Evolutionary conservation across 768 basidiomycete genomes (phyloP).

Genomic region (Podaxis mareebaensis): DNA sequence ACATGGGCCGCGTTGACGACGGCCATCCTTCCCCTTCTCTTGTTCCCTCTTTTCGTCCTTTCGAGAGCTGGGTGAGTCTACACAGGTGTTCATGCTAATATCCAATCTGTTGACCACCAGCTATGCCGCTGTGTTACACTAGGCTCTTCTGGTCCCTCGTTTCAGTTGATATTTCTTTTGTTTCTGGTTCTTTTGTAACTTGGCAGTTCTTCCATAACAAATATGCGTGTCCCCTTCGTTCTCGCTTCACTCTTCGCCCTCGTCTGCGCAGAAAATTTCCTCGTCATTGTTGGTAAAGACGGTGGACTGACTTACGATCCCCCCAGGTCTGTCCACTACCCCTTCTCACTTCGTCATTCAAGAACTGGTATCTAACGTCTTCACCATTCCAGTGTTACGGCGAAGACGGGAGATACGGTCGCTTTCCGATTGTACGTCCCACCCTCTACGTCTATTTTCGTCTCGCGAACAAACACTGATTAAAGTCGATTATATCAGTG

Average conservation of each 20-base stretch:
- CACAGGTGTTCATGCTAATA: slow-evolving; percentile 15
- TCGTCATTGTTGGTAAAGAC: slow-evolving; percentile 34
- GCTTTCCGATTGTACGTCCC: slow-evolving; percentile 45
- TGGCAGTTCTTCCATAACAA: neutral
- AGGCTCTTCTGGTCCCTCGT: slow-evolving; percentile 15
- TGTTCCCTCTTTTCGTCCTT: slow-evolving; percentile 16
- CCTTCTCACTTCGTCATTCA: neutral
- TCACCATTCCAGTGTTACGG: slow-evolving; percentile 29
- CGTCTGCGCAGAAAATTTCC: slow-evolving; percentile 30
- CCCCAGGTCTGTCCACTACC: slow-evolving; percentile 20
- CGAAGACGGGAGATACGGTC: slow-evolving; percentile 38
- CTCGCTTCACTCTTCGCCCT: slow-evolving; percentile 27
- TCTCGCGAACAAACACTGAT: neutral
- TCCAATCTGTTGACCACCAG: neutral
- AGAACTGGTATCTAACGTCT: neutral
- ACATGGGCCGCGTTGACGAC: neutral
- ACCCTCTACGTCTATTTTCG: neutral
- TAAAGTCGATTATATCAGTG: slow-evolving; percentile 22
- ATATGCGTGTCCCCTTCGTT: slow-evolving; percentile 26
- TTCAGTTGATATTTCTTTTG: slow-evolving; percentile 13
- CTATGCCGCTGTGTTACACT: neutral
- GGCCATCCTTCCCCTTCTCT: slow-evolving; percentile 14
- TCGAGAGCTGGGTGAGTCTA: slow-evolving; percentile 34
- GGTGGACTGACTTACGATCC: slow-evolving; percentile 29
- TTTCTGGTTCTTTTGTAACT: too few species aligned